A percentile compares a stretch with the other conserved stretches of the same genome.
These are phyloP conservation scores for Saccharomycopsis selenospora DNA, from an alignment of 805 yeast species.

Conservation along the genomic window DNA sequence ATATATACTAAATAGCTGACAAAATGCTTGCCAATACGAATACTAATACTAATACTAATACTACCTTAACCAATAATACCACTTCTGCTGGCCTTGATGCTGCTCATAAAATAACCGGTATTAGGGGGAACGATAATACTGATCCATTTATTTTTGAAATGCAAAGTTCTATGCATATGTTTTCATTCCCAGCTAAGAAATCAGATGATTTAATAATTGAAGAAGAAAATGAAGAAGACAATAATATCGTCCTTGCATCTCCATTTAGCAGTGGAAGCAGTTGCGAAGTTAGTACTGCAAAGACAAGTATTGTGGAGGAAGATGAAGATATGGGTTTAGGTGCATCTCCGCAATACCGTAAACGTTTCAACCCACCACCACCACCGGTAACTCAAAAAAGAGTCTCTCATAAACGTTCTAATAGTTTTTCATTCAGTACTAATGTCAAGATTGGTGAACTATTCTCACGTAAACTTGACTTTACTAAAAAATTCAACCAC, in stretches of 20 bases:
- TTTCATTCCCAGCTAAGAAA: background rate
- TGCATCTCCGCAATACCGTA: background rate
- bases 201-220: background rate
- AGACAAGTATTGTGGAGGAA: background rate
- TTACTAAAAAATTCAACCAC: background rate
- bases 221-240: background rate
- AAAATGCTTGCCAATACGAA: too few relatives aligned
- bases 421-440: background rate
- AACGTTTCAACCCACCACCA: background rate
- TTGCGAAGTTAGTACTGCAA: background rate
- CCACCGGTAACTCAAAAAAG: too few relatives aligned
- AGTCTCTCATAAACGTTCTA: background rate
- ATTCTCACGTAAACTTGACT: background rate
- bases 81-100: too few relatives aligned
- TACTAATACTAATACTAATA: too few relatives aligned
- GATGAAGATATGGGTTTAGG: background rate
- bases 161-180: background rate
- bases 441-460: background rate
- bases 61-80: too few relatives aligned
- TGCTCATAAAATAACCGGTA: too few relatives aligned
- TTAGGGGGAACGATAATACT: too few relatives aligned
- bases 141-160: background rate
- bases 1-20: too few relatives aligned
- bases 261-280: background rate
- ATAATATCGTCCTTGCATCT: background rate